phyloP scores from a whole-genome alignment of 2,329 filamentous ascomycete genomes.

The Pseudogymnoascus destructans region DNA sequence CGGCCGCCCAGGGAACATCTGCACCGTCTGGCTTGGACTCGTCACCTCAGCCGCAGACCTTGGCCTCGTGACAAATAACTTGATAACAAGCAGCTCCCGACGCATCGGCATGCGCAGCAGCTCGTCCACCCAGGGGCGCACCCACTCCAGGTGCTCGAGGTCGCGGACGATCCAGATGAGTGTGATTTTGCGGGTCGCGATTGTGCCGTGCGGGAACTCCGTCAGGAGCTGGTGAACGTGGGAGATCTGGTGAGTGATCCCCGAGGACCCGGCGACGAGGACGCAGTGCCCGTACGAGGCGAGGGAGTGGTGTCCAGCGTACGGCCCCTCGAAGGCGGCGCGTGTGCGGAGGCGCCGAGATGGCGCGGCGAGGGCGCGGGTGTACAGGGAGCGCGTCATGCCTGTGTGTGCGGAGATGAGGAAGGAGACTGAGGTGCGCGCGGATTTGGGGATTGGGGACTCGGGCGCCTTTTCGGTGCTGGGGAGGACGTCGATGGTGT shows the following conservation, averaged over 20 bases:
- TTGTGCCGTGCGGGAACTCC: constrained; percentile 54
- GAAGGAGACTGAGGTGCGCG: constrained; percentile 48
- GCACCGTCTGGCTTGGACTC: constrained; percentile 64
- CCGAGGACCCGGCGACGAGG: constrained; percentile 82
- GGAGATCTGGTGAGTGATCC: constrained; percentile 89
- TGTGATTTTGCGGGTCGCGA: constrained; percentile 68
- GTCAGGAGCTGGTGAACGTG: constrained; percentile 68
- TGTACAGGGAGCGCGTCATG: constrained; percentile 71
- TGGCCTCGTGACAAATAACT: constrained; percentile 82
- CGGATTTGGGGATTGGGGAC: constrained; percentile 12
- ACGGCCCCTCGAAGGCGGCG: constrained; percentile 81
- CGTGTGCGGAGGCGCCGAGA: constrained; percentile 30
- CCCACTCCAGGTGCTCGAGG: constrained; percentile 83
- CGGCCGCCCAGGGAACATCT: constrained; percentile 84
- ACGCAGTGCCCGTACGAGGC: constrained; percentile 87
- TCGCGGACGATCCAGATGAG: constrained; percentile 91
- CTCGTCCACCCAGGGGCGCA: constrained; percentile 68
- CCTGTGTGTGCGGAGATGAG: constrained; percentile 80
- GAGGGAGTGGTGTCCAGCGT: constrained; percentile 69
- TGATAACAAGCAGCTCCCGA: constrained; percentile 69
- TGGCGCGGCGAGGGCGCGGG: constrained; percentile 41
- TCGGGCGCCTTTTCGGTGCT: constrained; percentile 29
- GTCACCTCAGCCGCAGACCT: constrained; percentile 70
- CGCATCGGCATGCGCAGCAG: constrained; percentile 68
- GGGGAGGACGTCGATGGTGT: constrained; percentile 26